Evolutionary conservation across 2,329 filamentous ascomycete species (phyloP).

Genomic region (Cladosporium austrohemisphaericum): DNA sequence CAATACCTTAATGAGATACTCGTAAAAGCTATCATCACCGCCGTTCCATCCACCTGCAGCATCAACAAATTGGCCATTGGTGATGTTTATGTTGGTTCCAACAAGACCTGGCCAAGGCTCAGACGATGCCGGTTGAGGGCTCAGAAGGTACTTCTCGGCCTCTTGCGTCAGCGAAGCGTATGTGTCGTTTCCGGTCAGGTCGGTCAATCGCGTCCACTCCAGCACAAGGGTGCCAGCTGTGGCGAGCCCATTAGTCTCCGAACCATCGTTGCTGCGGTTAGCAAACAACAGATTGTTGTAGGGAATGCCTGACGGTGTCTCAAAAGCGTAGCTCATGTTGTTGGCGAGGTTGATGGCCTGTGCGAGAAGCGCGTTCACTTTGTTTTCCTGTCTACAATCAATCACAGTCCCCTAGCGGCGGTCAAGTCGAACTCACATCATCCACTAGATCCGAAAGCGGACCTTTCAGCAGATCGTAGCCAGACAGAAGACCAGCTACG

Average conservation of each 20-base stretch:
- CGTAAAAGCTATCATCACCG: constrained; percentile 77
- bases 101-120: constrained; percentile 76
- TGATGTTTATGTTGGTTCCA: constrained; percentile 63
- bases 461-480: constrained; percentile 68
- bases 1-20: constrained; percentile 71
- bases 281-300: constrained; percentile 64
- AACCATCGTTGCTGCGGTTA: constrained; percentile 44
- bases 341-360: constrained; percentile 70
- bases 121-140: constrained; percentile 57
- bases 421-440: background rate
- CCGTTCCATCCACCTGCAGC: constrained; percentile 71
- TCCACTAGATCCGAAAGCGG: constrained; percentile 52
- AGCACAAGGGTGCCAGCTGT: constrained; percentile 74
- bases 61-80: constrained; percentile 64
- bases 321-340: constrained; percentile 71
- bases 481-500: constrained; percentile 73
- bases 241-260: constrained; percentile 65
- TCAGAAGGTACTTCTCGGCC: constrained; percentile 66
- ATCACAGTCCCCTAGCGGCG: too few relatives aligned
- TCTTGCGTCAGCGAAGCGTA: constrained; percentile 66
- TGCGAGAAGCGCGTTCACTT: constrained; percentile 57
- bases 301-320: constrained; percentile 71
- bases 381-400: constrained; percentile 22
- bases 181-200: constrained; percentile 63
- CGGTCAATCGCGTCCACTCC: constrained; percentile 78